A percentile compares a stretch with the other conserved stretches of the same genome.
Evolutionary conservation across 352 stramenopile species (phyloP).

Genomic region (Phytophthora sp.): DNA sequence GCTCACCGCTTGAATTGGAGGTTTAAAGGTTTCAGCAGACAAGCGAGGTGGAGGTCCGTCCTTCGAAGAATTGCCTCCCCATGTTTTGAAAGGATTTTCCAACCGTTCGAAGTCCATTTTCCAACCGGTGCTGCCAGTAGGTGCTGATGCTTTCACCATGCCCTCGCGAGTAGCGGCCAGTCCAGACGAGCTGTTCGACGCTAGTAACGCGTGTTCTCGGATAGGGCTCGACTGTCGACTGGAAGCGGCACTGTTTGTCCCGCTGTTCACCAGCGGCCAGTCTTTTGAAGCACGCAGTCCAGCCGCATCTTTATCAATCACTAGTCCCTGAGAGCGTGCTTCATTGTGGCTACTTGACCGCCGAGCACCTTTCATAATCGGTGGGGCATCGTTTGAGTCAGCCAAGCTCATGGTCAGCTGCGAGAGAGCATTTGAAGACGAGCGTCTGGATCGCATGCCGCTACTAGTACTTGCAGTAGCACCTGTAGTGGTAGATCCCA

Average conservation of each 20-base stretch:
- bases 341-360: slow-evolving; percentile 77
- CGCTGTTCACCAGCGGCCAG: slow-evolving; percentile 40
- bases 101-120: slow-evolving; percentile 77
- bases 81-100: slow-evolving; percentile 80
- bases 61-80: slow-evolving; percentile 49
- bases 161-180: slow-evolving; percentile 16
- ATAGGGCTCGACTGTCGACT: slow-evolving; percentile 38
- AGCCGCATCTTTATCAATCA: slow-evolving; percentile 24
- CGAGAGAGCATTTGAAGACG: slow-evolving; percentile 47
- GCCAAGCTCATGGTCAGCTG: slow-evolving; percentile 17
- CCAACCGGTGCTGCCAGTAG: slow-evolving; percentile 34
- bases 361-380: slow-evolving; percentile 52
- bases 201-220: slow-evolving; percentile 17
- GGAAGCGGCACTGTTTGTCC: slow-evolving; percentile 23
- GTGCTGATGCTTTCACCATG: slow-evolving; percentile 7
- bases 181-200: slow-evolving; percentile 11
- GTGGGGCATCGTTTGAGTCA: slow-evolving; percentile 47
- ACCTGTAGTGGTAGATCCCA: slow-evolving; percentile 3
- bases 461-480: slow-evolving; percentile 11
- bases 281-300: slow-evolving; percentile 50
- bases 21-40: slow-evolving; percentile 61
- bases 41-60: slow-evolving; percentile 49
- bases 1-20: slow-evolving; percentile 35
- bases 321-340: slow-evolving; percentile 27
- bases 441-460: slow-evolving; percentile 25